phyloP scores from a whole-genome alignment of 768 basidiomycete species.

The Auriscalpium vulgare region DNA sequence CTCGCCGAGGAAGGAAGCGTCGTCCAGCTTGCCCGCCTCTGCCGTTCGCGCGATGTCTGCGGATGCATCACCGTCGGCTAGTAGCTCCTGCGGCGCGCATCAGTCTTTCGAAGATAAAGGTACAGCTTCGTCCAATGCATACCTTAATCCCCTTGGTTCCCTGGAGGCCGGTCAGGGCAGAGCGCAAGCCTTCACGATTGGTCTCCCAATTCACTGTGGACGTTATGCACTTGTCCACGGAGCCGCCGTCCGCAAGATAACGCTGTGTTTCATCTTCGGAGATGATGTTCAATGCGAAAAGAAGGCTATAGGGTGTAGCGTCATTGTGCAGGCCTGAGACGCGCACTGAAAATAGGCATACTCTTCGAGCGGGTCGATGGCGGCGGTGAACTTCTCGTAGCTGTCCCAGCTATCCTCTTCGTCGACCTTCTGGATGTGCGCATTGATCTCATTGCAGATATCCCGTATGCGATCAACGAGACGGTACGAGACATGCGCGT shows the following conservation, averaged over 20 bases:
- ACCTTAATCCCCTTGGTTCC: neutral
- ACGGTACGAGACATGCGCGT: conserved; percentile 15
- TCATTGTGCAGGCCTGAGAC: neutral
- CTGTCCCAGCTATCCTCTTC: conserved; percentile 2
- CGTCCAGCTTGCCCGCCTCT: neutral
- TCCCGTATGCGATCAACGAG: conserved; percentile 12
- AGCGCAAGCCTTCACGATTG: conserved; percentile 1
- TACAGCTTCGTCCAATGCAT: neutral
- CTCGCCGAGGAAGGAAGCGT: neutral
- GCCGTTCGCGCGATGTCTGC: neutral
- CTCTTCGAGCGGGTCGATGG: conserved; percentile 16
- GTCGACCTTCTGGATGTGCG: conserved; percentile 10
- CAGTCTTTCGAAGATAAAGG: neutral
- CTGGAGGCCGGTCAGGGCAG: neutral
- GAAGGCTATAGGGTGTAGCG: neutral
- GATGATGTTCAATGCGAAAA: conserved; percentile 4
- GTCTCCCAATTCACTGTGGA: conserved; percentile 1
- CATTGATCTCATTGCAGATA: conserved; percentile 10
- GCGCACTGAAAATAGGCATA: neutral
- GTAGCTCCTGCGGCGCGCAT: neutral
- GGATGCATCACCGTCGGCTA: neutral
- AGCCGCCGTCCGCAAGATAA: neutral
- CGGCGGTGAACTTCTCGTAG: conserved; percentile 12
- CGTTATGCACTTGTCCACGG: neutral
- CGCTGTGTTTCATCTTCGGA: conserved; percentile 4